Percentiles rank a stretch among this genome's conserved stretches.
Evolutionary conservation across 1,284 basidiomycete genomes (phyloP).

Genomic region (Xerocomus nothofagi): DNA sequence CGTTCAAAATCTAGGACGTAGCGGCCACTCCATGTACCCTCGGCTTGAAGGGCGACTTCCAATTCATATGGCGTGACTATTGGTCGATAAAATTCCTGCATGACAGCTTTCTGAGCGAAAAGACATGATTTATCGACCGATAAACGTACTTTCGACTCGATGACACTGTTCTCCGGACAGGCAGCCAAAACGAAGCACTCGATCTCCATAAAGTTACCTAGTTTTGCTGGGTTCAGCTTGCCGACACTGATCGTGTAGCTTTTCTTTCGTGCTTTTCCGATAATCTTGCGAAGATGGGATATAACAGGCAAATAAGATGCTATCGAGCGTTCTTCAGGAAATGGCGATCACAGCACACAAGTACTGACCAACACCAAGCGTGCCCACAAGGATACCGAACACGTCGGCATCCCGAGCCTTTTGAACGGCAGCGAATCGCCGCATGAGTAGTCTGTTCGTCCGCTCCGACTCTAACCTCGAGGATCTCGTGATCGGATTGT

Average conservation of each 20-base stretch:
- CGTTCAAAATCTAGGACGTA: constrained; percentile 83
- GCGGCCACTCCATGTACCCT: constrained; percentile 74
- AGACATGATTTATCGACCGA: neutral
- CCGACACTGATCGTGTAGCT: constrained; percentile 96
- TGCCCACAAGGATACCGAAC: constrained; percentile 94
- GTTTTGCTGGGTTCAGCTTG: constrained; percentile 92
- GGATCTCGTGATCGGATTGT: constrained; percentile 59
- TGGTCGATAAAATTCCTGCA: constrained; percentile 85
- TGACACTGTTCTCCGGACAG: constrained; percentile 90
- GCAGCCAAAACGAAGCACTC: constrained; percentile 96
- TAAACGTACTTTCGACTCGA: constrained; percentile 73
- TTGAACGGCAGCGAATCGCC: constrained; percentile 86
- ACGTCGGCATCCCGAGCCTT: constrained; percentile 91
- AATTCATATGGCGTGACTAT: constrained; percentile 96
- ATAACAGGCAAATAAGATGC: constrained; percentile 85
- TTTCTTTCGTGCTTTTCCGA: constrained; percentile 75
- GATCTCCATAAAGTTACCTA: constrained; percentile 96
- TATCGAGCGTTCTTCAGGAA: constrained; percentile 27
- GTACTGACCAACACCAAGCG: constrained; percentile 80
- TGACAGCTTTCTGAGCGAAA: neutral
- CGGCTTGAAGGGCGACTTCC: constrained; percentile 72
- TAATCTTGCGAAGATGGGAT: constrained; percentile 66
- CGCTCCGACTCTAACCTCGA: constrained; percentile 59
- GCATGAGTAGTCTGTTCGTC: constrained; percentile 88
- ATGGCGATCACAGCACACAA: neutral